Conservation (phyloP, 805 yeast genomes). For the Candida coleopterorum region DNA sequence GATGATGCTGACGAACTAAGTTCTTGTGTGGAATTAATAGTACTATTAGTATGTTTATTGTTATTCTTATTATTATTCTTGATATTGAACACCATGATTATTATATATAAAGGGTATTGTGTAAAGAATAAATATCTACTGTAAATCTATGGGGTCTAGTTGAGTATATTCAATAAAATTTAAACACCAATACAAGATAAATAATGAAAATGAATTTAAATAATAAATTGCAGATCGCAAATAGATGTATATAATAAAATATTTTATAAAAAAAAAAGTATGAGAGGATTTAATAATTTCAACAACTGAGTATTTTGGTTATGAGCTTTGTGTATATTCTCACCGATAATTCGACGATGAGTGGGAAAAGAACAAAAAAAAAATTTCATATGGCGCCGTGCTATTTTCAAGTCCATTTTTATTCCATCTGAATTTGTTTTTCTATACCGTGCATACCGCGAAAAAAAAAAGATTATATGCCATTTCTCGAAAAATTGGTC, state of each 20-base stretch:
- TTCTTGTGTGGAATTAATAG: constrained; percentile 1
- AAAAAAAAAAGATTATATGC: no score
- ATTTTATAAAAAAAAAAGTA: background rate
- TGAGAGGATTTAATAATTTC: background rate
- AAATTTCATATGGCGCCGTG: background rate
- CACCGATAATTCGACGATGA: constrained; percentile 2
- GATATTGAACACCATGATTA: background rate
- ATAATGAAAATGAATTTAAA: background rate
- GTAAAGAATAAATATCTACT: no score
- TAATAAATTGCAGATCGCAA: background rate
- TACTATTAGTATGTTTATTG: background rate
- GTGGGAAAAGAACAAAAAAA: background rate
- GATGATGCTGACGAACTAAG: constrained; percentile 6
- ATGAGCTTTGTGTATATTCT: background rate
- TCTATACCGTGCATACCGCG: no score
- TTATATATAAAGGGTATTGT: background rate
- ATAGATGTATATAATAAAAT: background rate
- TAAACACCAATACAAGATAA: no score
- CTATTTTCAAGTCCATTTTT: background rate
- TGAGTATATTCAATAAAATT: no score
- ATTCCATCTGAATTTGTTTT: no score
- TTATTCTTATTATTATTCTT: no score
- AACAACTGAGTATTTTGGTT: background rate
- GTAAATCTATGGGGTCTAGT: no score
- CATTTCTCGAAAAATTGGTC: no score